Evolutionary conservation across 805 yeast genomes (phyloP).

Genomic region (Maudiozyma bulderi): DNA sequence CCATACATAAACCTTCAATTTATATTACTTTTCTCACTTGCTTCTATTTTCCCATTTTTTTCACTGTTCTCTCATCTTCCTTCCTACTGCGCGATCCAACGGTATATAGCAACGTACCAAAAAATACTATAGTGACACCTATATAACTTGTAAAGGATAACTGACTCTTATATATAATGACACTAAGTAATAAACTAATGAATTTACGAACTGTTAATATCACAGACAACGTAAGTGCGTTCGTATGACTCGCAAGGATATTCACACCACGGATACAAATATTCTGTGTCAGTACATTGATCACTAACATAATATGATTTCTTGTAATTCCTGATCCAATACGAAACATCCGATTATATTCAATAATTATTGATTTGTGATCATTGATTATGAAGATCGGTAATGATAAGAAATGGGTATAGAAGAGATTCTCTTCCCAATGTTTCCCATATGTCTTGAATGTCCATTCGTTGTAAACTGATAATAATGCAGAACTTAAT

Average conservation of each 20-base stretch:
- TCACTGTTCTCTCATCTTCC: not conserved
- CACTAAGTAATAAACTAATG: conserved; percentile 47
- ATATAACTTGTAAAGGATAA: conserved; percentile 31
- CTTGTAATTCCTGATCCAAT: conserved; percentile 4
- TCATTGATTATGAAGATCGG: conserved; percentile 40
- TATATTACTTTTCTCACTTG: no score
- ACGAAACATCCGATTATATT: conserved; percentile 1
- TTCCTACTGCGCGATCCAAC: conserved; percentile 6
- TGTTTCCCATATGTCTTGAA: conserved; percentile 42
- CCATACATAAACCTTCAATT: not conserved
- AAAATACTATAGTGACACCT: conserved; percentile 45
- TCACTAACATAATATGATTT: conserved; percentile 23
- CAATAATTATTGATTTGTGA: conserved; percentile 24
- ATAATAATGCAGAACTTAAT: conserved; percentile 47
- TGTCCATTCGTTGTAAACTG: conserved; percentile 46
- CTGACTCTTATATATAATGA: conserved; percentile 40
- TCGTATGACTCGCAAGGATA: conserved; percentile 43
- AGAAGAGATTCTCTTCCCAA: conserved; percentile 61
- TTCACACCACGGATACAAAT: conserved; percentile 63
- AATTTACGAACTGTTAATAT: conserved; percentile 54
- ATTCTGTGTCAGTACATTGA: conserved; percentile 46
- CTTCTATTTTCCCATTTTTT: no score
- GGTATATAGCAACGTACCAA: conserved; percentile 44
- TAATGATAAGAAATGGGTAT: conserved; percentile 45
- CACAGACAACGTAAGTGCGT: conserved; percentile 57